phyloP scores from a whole-genome alignment of 139 green algal species.

The Chlamydomonas incerta region DNA sequence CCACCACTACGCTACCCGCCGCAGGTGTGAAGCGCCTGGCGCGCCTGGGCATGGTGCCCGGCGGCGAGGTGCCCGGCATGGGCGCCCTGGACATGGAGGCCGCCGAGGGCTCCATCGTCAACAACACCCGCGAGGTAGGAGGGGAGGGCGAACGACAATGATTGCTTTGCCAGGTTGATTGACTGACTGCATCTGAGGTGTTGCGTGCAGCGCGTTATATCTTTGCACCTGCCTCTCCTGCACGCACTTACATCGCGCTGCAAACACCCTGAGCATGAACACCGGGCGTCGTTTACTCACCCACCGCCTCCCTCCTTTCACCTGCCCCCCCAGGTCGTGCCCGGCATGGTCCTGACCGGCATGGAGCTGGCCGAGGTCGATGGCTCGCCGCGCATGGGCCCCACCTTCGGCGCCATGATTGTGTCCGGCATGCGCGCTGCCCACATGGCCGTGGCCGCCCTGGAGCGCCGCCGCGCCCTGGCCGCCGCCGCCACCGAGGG shows the following conservation, averaged over 20 bases:
- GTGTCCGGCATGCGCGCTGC: constrained; percentile 93
- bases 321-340: constrained; percentile 74
- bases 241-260: too few species aligned
- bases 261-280: too few species aligned
- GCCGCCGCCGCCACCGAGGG: constrained; percentile 19
- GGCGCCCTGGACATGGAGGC: constrained; percentile 97
- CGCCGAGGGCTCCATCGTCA: constrained; percentile 92
- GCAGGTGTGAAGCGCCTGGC: constrained; percentile 91
- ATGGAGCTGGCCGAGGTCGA: constrained; percentile 94
- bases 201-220: too few species aligned
- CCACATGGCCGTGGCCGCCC: constrained; percentile 87
- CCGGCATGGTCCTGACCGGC: constrained; percentile 94
- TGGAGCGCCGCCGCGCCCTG: constrained; percentile 60
- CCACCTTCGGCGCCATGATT: constrained; percentile 98
- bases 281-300: too few species aligned
- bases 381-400: constrained; percentile 92
- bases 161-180: too few species aligned
- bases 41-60: constrained; percentile 88
- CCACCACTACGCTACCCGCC: background rate
- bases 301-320: background rate
- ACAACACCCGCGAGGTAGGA: constrained; percentile 58
- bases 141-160: too few species aligned
- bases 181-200: too few species aligned
- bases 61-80: constrained; percentile 85
- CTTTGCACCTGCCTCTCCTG: too few species aligned